phyloP scores from a whole-genome alignment of 768 basidiomycete genomes.

The Suillus paluster region DNA sequence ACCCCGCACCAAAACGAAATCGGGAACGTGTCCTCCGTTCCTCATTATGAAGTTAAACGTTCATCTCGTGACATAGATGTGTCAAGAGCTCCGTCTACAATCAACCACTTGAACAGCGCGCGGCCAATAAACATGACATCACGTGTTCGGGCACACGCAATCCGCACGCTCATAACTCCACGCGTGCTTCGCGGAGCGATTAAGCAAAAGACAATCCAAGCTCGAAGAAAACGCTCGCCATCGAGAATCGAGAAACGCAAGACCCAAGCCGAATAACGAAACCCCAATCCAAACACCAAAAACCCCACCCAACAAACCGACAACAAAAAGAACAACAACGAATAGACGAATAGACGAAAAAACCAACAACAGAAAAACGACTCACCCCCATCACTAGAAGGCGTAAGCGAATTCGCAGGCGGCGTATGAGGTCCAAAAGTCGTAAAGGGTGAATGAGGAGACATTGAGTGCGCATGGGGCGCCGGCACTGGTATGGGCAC shows the following conservation, averaged over 20 bases:
- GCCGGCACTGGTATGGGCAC: background rate
- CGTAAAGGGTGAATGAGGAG: conserved; percentile 25
- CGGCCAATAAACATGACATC: background rate
- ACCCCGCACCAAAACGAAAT: background rate
- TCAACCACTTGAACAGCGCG: background rate
- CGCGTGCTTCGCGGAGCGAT: background rate
- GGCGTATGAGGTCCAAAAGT: conserved; percentile 20
- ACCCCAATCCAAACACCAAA: no score
- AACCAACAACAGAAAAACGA: conserved; percentile 5
- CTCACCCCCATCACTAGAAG: conserved; percentile 33
- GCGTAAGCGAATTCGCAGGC: conserved; percentile 28
- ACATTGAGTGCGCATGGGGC: conserved; percentile 15
- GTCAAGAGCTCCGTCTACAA: no score
- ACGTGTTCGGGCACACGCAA: background rate
- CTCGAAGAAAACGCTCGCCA: no score
- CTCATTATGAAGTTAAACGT: background rate
- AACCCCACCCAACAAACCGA: no score
- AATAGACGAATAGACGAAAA: background rate
- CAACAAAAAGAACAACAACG: no score
- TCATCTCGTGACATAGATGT: no score
- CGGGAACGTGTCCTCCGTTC: background rate
- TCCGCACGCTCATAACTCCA: background rate
- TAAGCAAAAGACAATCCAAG: background rate
- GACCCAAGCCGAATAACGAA: no score
- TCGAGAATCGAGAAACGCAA: no score